Evolutionary conservation across 257 asterid species (phyloP).

Genomic region (Phtheirospermum japonicum): DNA sequence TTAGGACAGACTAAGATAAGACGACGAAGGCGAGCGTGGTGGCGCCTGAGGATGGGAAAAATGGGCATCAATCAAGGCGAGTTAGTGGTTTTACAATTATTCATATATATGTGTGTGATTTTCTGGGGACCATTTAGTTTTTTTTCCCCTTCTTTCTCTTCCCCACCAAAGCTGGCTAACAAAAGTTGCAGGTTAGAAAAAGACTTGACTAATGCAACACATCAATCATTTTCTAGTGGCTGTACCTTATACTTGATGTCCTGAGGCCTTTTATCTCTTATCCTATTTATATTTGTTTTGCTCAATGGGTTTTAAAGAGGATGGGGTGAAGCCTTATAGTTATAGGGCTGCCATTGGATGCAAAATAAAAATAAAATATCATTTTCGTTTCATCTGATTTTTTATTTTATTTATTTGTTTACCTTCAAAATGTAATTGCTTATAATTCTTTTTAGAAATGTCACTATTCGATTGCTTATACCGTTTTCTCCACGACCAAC

Average conservation of each 20-base stretch:
- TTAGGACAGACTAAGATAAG: neutral
- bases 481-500: no score
- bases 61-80: slow-evolving; percentile 1
- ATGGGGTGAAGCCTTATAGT: no score
- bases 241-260: neutral
- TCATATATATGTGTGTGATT: neutral
- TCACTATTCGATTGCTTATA: no score
- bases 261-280: neutral
- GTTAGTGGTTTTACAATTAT: neutral
- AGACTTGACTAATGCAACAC: neutral
- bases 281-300: neutral
- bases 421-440: no score
- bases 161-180: slow-evolving; percentile 11
- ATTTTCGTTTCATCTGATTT: no score
- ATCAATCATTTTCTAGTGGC: neutral
- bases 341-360: no score
- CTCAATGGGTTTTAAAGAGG: no score
- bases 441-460: no score
- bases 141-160: neutral
- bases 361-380: no score
- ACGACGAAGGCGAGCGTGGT: neutral
- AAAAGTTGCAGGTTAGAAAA: neutral
- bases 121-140: slow-evolving; percentile 3
- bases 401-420: no score
- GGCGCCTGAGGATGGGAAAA: neutral